Base-by-base conservation (phyloP, 495 filamentous ascomycete genomes). In the Aspergillus egyptiacus region DNA sequence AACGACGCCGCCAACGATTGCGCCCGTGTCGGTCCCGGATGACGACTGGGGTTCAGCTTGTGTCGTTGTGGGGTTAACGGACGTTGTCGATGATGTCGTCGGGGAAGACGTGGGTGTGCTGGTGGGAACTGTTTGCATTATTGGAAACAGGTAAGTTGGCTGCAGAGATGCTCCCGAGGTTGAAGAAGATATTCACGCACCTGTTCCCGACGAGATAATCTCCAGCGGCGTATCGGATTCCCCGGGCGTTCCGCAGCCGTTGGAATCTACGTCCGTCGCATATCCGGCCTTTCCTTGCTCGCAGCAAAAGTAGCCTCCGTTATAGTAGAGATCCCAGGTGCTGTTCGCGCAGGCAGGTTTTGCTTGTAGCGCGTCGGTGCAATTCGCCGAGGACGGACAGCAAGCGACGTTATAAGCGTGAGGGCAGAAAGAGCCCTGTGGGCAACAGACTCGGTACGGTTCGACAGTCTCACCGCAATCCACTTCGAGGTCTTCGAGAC, bases 261-360 rank as follows among this genome's bases (percentile, higher is more conserved):
- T 28, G 10, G 22, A 49, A 9, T n/a, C 19, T 5, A 33, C 15
- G 3, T 14, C n/a, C 17, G 19, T 23, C 2, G 51, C 31, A 15
- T 45, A 45, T n/a, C 30, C 38, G 2, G 17, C 41, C 15, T 25
- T 32, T 6, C 28, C 49, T 6, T 38, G 33, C n/a, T 43, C 22
- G 39, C 45, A 49, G 19, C 32, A 54, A 15, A 45, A 54, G 30
- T 43, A 44, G 3, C 45, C 51, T 6, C 27, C 31, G 14, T 48
- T 45, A n/a, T 14, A 3, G 15, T 54, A 54, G 6, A 54, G 46
- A 54, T 54, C 39, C 45, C 51, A 54, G 3, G 45, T 49, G 2
- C 15, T 10, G 14, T 49, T 45, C 9, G 51, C 51, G 22, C 51
- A 54, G 24, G 6, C 13, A 3, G 45, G 45, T 10, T 31, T 15